Evolutionary conservation across 2,329 filamentous ascomycete genomes (phyloP), one percentile per base, ranked within the genome.

Genomic region (Fusarium sp.): DNA sequence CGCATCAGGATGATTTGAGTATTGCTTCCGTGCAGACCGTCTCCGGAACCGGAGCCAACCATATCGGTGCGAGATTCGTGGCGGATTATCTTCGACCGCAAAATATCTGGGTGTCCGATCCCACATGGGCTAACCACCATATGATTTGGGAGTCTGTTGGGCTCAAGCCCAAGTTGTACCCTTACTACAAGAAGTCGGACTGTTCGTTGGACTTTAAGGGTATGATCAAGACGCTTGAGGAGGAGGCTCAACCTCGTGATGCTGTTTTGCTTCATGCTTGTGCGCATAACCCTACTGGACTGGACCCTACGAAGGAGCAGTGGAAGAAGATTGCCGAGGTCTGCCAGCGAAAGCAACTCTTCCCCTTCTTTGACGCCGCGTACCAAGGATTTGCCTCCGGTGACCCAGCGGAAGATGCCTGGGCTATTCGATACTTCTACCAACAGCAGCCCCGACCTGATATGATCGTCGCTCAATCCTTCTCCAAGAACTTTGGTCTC

Each of bases 361-460:
- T 98, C 83, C 94, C 95, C 74, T 98, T 98, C 88, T 98, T 99
- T 83, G 96, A 99, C 85, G 93, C 89, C 70, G 96, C 96, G 54
- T 99, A 99, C 85, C 96, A 98, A 82, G 95, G 96, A 58, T 99
- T 98, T 78, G 96, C 96, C 4, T 97, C 95, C 0, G 96, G 96
- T 59, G 91, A 96, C 78, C 88, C 98, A 18, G 86, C 87, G 70
- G 88, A 90, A 66, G 96, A 99, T 79, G 93, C 92, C 67, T 94
- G 91, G 85, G 93, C 95, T 13, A 91, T 98, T 74, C 92, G 94
- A 70, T 92, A 97, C 86, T 99, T 98, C 77, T 86, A 97, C 76
- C 91, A 61, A 11, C 67, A 73, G 48, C 62, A 66, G 37, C 63
- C 63, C 2, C 94, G 94, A 2, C 94, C 94, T 81, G 91, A 94